A percentile compares a stretch with the other conserved stretches of the same genome.
Evolutionary conservation across 495 filamentous ascomycete species (phyloP).

Genomic region (Halenospora varia): DNA sequence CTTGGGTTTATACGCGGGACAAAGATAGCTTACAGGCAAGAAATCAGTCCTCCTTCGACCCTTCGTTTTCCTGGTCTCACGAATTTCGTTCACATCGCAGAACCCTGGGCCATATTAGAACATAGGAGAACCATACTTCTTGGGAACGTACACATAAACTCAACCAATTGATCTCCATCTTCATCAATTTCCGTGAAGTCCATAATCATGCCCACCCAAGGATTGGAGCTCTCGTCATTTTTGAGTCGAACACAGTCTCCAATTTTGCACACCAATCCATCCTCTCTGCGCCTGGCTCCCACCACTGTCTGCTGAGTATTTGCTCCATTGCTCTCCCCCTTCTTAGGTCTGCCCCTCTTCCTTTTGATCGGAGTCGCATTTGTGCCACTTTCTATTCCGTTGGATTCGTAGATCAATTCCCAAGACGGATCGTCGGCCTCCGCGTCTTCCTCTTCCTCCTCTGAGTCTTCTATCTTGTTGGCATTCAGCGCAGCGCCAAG

Average conservation of each 20-base stretch:
- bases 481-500: constrained; percentile 50
- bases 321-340: constrained; percentile 8
- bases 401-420: constrained; percentile 78
- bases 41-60: constrained; percentile 81
- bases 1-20: not conserved
- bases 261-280: constrained; percentile 80
- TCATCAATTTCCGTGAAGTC: constrained; percentile 65
- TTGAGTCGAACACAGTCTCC: constrained; percentile 81
- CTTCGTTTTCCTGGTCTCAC: constrained; percentile 42
- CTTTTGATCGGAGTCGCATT: not conserved
- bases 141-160: constrained; percentile 50
- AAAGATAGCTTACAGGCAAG: constrained; percentile 47
- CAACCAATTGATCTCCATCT: constrained; percentile 59
- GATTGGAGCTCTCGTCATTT: constrained; percentile 52
- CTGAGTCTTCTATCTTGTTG: constrained; percentile 78
- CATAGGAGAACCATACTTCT: constrained; percentile 32
- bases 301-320: constrained; percentile 12
- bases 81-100: constrained; percentile 82
- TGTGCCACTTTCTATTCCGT: constrained; percentile 24
- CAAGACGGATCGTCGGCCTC: constrained; percentile 70
- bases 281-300: constrained; percentile 69
- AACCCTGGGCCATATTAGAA: constrained; percentile 58
- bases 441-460: constrained; percentile 49
- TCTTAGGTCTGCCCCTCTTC: not conserved
- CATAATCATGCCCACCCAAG: constrained; percentile 86